Evolutionary conservation across 2,329 filamentous ascomycete species (phyloP), one percentile per base, ranked within the genome.

Genomic region (Clarireedia hainanense): DNA sequence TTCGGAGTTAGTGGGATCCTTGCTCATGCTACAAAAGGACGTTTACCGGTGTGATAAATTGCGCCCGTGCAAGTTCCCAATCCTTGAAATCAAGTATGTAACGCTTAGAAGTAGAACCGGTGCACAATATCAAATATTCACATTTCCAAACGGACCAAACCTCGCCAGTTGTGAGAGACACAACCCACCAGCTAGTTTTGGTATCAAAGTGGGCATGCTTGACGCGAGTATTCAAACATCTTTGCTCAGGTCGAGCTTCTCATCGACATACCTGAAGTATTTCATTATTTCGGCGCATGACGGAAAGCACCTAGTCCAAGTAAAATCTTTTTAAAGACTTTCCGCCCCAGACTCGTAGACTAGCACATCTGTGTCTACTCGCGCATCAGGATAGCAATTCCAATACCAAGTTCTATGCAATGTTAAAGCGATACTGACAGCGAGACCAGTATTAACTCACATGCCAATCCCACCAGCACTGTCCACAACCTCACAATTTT

Each of bases 211-310:
- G 6, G 4, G 46, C 48, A 47, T 36, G n/a, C 4, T 1, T 34
- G 15, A 51, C 30, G 9, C 20, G 14, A 15, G 27, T 46, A 20
- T 40, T 47, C 6, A 49, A 74, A 66, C 65, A 47, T 74, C 68
- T 50, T 73, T 75, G 39, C 70, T 72, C 4, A 79, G 64, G 20
- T 73, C 66, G 47, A 75, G 67, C 2, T 71, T 71, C 24, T 74
- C 67, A 47, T 73, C 76, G 3, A 78, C 69, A 56, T 77, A 74
- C 15, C 69, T 63, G 47, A 80, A 78, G 62, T 80, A 80, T 2
- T 51, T 59, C 14, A 70, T 69, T 2, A 79, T 59, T 56, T 80
- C 74, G 5, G 67, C 61, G 52, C 69, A 67, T 23, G 55, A 64
- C 2, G 75, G 73, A 52, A 72, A 76, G 34, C 68, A 63, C 58